Percentiles rank a stretch among this genome's conserved stretches.
These are phyloP conservation scores for Ziziphus jujuba DNA, from an alignment of 306 rosid genomes.

Conservation along the genomic window DNA sequence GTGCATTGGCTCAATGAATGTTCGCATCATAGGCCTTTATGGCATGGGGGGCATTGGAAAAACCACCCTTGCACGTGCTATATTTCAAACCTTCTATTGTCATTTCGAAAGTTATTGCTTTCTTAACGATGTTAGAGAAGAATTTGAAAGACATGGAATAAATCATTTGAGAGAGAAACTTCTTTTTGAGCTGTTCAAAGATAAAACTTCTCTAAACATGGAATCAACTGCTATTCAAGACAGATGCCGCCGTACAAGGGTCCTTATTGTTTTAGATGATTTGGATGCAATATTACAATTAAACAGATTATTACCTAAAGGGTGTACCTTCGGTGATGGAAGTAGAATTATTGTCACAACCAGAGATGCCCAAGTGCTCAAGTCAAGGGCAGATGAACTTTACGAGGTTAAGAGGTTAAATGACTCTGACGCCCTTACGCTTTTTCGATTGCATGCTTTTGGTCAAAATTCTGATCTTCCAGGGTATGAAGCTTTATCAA, in stretches of 20 bases:
- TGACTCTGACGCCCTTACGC: too few species aligned
- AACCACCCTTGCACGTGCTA: not conserved
- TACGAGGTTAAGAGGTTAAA: too few species aligned
- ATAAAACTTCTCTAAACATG: too few species aligned
- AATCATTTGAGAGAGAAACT: not conserved
- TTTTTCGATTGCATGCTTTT: too few species aligned
- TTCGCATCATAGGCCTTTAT: not conserved
- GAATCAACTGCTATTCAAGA: not conserved
- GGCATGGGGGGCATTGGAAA: not conserved
- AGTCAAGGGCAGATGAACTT: not conserved
- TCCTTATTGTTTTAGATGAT: conserved; percentile 2
- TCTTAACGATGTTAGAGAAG: not conserved
- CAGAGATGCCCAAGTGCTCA: not conserved
- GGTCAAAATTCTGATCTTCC: too few species aligned
- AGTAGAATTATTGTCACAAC: not conserved
- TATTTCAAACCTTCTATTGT: not conserved
- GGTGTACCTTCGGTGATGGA: not conserved
- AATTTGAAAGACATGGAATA: not conserved
- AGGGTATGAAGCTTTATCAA: too few species aligned
- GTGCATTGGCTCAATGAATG: not conserved
- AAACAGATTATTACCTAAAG: not conserved
- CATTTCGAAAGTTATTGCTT: not conserved
- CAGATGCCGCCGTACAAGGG: not conserved
- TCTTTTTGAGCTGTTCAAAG: not conserved
- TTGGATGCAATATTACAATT: not conserved